Conservation (phyloP, 192 early-diverging fungal genomes). For the Linnemannia zychae region DNA sequence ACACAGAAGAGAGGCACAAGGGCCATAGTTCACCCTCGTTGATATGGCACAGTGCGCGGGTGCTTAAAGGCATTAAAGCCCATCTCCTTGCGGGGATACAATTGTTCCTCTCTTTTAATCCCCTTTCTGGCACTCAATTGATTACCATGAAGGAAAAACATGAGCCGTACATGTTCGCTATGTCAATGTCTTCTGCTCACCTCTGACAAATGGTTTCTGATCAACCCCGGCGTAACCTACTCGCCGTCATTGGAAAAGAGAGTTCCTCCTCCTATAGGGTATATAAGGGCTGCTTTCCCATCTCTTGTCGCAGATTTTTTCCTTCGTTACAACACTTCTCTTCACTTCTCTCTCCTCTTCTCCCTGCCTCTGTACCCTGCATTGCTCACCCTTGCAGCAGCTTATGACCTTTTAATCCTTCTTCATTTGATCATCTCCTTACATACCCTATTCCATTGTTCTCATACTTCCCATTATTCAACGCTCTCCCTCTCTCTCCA, state of each 20-base stretch:
- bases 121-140: neutral
- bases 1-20: neutral
- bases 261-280: neutral
- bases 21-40: slow-evolving; percentile 4
- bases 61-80: slow-evolving; percentile 7
- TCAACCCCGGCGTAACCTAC: neutral
- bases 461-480: too few species aligned
- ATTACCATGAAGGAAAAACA: neutral
- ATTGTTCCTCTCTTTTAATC: neutral
- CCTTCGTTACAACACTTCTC: neutral
- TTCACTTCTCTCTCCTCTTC: neutral
- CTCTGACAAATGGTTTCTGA: slow-evolving; percentile 4
- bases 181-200: neutral
- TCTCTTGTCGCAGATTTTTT: neutral
- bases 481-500: neutral
- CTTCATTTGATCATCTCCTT: neutral
- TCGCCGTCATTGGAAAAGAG: neutral
- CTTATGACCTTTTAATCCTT: neutral
- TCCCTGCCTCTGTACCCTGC: neutral
- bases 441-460: neutral
- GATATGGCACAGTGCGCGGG: neutral
- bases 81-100: neutral
- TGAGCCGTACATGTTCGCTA: neutral
- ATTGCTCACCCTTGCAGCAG: neutral
- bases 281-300: slow-evolving; percentile 4